These are phyloP conservation scores for Tremella fuciformis DNA, from an alignment of 768 basidiomycete genomes.

Conservation along the genomic window DNA sequence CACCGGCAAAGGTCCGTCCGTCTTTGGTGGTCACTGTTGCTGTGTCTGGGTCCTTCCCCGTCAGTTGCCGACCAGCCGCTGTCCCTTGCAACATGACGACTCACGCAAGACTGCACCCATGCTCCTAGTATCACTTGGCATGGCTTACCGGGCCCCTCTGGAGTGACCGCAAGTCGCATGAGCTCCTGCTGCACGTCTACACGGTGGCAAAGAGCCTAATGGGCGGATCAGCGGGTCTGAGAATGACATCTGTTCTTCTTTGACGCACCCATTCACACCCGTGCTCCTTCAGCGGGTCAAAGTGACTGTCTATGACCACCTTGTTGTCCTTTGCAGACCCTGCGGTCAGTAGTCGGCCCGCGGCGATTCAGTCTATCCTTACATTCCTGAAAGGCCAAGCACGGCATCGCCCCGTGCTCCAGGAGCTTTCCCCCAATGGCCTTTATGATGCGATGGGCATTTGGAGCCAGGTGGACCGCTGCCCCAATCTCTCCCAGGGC, in stretches of 20 bases:
- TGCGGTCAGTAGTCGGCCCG: neutral
- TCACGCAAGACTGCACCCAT: neutral
- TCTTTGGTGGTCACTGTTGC: constrained; percentile 17
- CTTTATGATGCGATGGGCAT: constrained; percentile 3
- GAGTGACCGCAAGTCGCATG: neutral
- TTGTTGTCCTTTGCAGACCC: constrained; percentile 1
- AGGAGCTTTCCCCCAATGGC: neutral
- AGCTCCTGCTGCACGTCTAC: constrained; percentile 1
- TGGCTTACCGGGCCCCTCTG: neutral
- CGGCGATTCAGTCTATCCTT: neutral
- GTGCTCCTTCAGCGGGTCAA: neutral
- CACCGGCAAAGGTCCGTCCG: constrained; percentile 17
- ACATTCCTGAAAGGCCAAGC: constrained; percentile 1
- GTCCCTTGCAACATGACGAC: neutral
- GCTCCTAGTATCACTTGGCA: neutral
- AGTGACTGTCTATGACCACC: neutral
- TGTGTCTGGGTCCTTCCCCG: constrained; percentile 12
- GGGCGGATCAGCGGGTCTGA: too few relatives aligned
- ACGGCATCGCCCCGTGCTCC: neutral
- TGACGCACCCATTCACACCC: constrained; percentile 1
- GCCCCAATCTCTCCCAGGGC: neutral
- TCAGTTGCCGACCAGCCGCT: neutral
- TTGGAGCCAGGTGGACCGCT: neutral
- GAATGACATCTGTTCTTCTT: too few relatives aligned
- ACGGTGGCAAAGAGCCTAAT: constrained; percentile 1